Percentiles rank a stretch among this genome's conserved stretches.
These are phyloP conservation scores for Coix lacrymajobi DNA, from an alignment of 176 grass and related monocot genomes.

Conservation along the genomic window DNA sequence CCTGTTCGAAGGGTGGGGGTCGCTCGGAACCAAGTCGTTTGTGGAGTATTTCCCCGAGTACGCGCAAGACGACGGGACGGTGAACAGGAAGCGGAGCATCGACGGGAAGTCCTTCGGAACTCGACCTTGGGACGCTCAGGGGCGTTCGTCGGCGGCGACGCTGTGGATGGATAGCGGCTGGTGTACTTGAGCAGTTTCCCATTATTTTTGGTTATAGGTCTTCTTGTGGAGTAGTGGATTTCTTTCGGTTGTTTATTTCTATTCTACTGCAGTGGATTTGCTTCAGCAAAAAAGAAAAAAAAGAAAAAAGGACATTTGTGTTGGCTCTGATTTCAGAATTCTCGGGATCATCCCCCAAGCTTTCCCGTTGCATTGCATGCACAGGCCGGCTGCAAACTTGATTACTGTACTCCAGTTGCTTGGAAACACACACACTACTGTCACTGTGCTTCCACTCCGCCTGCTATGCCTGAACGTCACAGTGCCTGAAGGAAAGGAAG, in stretches of 20 bases:
- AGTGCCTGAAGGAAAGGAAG: background rate
- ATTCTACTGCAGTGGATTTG: background rate
- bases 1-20: conserved; percentile 75
- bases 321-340: background rate
- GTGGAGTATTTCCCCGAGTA: conserved; percentile 89
- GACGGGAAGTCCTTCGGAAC: conserved; percentile 74
- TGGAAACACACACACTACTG: too few species aligned
- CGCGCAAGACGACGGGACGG: conserved; percentile 34
- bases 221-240: too few species aligned
- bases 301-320: background rate
- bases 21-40: conserved; percentile 70
- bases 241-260: background rate
- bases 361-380: background rate
- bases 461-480: too few species aligned
- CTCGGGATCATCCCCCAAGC: background rate
- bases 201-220: background rate
- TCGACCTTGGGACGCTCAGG: conserved; percentile 70
- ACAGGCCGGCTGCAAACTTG: too few species aligned
- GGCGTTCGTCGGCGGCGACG: conserved; percentile 34
- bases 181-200: too few species aligned
- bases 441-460: background rate
- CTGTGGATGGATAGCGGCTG: background rate
- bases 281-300: too few species aligned
- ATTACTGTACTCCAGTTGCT: too few species aligned
- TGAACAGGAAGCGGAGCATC: conserved; percentile 71